Evolutionary conservation across 352 stramenopile species (phyloP), one percentile per base, ranked within the genome.

Genomic region (Thraustochytrium striatum): DNA sequence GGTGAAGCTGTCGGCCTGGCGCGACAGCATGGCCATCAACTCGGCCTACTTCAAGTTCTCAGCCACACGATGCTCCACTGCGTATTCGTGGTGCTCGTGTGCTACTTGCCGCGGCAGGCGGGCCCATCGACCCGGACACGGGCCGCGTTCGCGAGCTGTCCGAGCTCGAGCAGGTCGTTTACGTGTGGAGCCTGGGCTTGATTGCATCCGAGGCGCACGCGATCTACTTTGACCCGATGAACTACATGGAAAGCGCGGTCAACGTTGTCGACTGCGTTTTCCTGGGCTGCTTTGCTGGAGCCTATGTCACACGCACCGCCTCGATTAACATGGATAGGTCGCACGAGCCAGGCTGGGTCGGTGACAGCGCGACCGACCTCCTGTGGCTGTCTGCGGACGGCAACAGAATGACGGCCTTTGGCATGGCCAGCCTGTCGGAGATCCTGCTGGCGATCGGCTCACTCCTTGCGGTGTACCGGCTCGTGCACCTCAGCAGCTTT

Each of bases 11-110:
- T 52, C 35, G 13, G 25, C 30, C 19, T 69, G 58, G 58, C 2
- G 58, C 11, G 58, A 69, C 39, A 21, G 58, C 1, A 1, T 69
- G 8, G 58, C 58, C 8, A 47, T 69, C 9, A 69, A 69, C 39
- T 69, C 58, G 8, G 58, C 58, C 8, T 69, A 69, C 58, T 69
- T 69, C 32, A 69, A 69, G 39, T 69, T 69, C 58, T 69, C n/a
- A 69, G 58, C 58, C 19, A 38, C 8, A 69, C 58, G 13, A 19
- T 69, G 11, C 25, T 69, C 9, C 58, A 69, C 3, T 69, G 35
- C 35, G 58, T 16, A 19, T 69, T 69, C 39, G 58, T 69, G 9
- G 16, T 30, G 13, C 19, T 52, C 11, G 21, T 69, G 58, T 52
- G 35, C 58, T 13, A 1, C 1, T 38, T 38, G 21, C 21, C 39